phyloP scores from a whole-genome alignment of 169 alveolate species.

The Babesia gibsoni region DNA sequence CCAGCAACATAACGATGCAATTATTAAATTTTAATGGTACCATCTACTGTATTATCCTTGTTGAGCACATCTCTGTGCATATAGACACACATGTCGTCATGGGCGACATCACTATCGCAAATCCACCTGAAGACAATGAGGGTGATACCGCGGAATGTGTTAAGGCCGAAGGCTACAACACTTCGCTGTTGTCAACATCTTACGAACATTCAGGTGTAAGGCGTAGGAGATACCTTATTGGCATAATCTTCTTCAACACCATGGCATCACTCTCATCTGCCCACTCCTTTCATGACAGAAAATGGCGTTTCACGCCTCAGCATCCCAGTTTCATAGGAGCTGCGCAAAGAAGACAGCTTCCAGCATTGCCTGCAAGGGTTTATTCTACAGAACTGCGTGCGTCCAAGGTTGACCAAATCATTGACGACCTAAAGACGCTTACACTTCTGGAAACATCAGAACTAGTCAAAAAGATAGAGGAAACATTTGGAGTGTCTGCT shows the following conservation, averaged over 20 bases:
- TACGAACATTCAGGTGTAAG: background rate
- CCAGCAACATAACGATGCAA: too few relatives aligned
- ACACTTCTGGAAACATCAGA: slow-evolving; percentile 77
- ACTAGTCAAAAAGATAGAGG: slow-evolving; percentile 73
- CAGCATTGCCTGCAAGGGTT: background rate
- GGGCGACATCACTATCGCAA: background rate
- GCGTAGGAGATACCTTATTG: background rate
- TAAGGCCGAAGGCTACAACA: background rate
- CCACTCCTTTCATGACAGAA: background rate
- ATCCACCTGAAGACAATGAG: background rate
- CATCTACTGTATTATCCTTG: background rate
- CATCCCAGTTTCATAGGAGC: background rate
- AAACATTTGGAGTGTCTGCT: slow-evolving; percentile 71
- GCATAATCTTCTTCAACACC: background rate
- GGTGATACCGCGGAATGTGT: slow-evolving; percentile 1
- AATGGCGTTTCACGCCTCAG: background rate
- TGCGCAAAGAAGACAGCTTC: background rate
- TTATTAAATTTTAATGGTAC: background rate
- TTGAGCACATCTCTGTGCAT: background rate
- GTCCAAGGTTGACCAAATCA: slow-evolving; percentile 65
- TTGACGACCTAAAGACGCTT: slow-evolving; percentile 66
- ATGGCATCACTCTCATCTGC: background rate
- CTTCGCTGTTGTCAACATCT: background rate
- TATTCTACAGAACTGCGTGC: background rate
- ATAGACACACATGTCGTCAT: background rate